Base-by-base conservation (phyloP, 306 rosid genomes). In the Casuarina equisetifolia region DNA sequence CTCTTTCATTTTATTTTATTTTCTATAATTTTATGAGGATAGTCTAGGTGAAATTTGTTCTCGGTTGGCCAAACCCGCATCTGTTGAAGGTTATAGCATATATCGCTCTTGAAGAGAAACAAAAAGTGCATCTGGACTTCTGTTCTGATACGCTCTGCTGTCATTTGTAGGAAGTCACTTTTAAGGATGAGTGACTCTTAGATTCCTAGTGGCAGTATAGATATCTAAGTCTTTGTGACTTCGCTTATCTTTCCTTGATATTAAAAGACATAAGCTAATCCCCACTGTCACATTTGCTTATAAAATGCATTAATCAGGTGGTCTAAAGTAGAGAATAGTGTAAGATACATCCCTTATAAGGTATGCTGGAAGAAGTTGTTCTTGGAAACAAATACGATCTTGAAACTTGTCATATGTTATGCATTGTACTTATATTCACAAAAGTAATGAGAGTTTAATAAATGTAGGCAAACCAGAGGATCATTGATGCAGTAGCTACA, bases 381-480 rank as follows among this genome's bases (percentile, higher is more conserved):
- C 36, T 50, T 13, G 5, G 40, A 66, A 42, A 42, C 50, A 40
- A 42, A 42, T 67, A 12, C 40, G 49, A 42, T 49, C 4, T 62
- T 61, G 43, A 58, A 19, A 75, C 97, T 57, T 7, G 13, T 57
- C 6, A 20, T 7, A 25, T 20, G 63, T 10, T 57, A 25, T 32
- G 11, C 16, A 25, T 67, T 20, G 12, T 17, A 9, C 36, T 50
- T 13, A 4, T 66, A 66, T 66, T 16, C 5, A 49, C 13, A 40
- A 25, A 42, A 42, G 71, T 67, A 42, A 42, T 67, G 32, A 25
- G 49, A 42, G 71, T 4, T 62, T 61, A 38, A 58, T 32, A 75
- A 79, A 72, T 78, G 84, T 25, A 94, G 98, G 98, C 98, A 76
- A 94, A 94, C 83, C 98, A 86, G 83, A 90, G 98, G 85, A 94